Base-by-base conservation (phyloP, 352 stramenopile genomes). In the Phytophthora citricola region DNA sequence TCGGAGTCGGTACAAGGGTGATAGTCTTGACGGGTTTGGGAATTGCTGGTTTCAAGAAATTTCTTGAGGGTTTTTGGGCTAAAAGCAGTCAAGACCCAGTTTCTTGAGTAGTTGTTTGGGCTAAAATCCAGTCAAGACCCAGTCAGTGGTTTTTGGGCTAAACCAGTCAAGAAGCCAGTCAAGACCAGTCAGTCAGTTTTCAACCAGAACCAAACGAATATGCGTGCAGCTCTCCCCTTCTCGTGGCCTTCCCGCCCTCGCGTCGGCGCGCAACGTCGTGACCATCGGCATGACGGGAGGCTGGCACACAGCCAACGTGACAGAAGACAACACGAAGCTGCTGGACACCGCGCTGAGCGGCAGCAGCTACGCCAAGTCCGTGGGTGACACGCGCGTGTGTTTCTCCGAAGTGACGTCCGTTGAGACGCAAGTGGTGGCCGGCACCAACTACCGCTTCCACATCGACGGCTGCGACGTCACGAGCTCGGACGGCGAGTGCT, bases 401-500 rank as follows among this genome's bases (percentile, higher is more conserved):
- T 82, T 69, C 58, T 43, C 68, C 10, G 53, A 72, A n/a, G 59
- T 87, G 52, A 53, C 46, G 40, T 58, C 62, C n/a, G 10, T 82
- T 34, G 56, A 87, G 68, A 75, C 81, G 73, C 79, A 95, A 50
- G 80, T 90, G 38, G 87, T 95, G 39, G 71, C 85, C 1, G 87
- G 87, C 24, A 91, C 69, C 49, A 95, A 93, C 71, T 95, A 92
- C 68, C 71, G 74, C 59, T 92, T 91, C 57, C 61, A 79, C 54
- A 78, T 92, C 31, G 50, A 67, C 20, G 87, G 83, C 20, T 92
- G 85, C 60, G 22, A 46, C 14, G 79, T 83, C 24, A 53, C 39
- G 36, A 49, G 63, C 45, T 75, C 68, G 51, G 78, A 78, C 27
- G 81, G 81, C 27, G 65, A 57, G 36, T 91, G 85, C 61, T 60